Percentiles rank a stretch among this genome's conserved stretches.
phyloP scores from a whole-genome alignment of 2,329 filamentous ascomycete genomes.

The Lasiodiplodia theobromae region DNA sequence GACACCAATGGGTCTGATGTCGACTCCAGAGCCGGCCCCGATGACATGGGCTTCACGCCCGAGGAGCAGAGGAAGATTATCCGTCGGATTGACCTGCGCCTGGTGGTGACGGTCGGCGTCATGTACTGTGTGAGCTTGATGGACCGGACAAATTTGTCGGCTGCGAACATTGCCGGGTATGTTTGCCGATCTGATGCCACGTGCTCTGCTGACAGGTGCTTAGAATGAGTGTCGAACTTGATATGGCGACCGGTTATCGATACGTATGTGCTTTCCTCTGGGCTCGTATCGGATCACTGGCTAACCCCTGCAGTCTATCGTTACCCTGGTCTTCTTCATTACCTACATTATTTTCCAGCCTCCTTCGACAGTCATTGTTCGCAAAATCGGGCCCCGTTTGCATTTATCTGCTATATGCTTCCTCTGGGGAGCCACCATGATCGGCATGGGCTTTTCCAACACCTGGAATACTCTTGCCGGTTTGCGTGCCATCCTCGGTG shows the following conservation, averaged over 20 bases:
- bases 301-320: slow-evolving; percentile 57
- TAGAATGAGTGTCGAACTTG: slow-evolving; percentile 51
- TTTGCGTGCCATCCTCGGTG: slow-evolving; percentile 48
- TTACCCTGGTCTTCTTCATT: slow-evolving; percentile 61
- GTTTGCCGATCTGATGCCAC: slow-evolving; percentile 26
- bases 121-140: slow-evolving; percentile 80
- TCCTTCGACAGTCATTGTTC: slow-evolving; percentile 49
- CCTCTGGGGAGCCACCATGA: slow-evolving; percentile 54
- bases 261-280: slow-evolving; percentile 35
- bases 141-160: slow-evolving; percentile 79
- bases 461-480: slow-evolving; percentile 46
- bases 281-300: neutral
- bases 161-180: slow-evolving; percentile 73
- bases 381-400: slow-evolving; percentile 50
- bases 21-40: slow-evolving; percentile 8
- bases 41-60: slow-evolving; percentile 56
- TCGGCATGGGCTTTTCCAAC: slow-evolving; percentile 51
- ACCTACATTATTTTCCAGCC: slow-evolving; percentile 53
- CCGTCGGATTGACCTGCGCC: slow-evolving; percentile 67
- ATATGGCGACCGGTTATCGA: slow-evolving; percentile 38
- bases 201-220: slow-evolving; percentile 36
- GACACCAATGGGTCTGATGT: slow-evolving; percentile 19
- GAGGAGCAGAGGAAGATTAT: slow-evolving; percentile 73
- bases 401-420: slow-evolving; percentile 46
- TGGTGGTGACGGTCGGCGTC: slow-evolving; percentile 57